Conservation (phyloP, 208 protist genomes). For the Crithidia brevicula region DNA sequence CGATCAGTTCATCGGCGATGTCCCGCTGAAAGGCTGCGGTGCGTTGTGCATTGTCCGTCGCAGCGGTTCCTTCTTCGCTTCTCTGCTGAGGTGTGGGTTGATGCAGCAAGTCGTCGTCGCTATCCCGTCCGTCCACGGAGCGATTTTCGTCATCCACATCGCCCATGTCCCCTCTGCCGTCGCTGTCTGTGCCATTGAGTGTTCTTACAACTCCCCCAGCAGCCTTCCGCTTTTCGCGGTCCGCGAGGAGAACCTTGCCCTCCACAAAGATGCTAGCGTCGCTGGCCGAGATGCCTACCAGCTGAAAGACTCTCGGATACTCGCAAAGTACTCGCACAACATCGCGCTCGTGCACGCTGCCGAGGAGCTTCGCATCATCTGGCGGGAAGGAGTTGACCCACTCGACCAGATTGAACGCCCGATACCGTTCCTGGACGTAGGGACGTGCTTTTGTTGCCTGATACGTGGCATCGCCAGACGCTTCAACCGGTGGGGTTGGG, state of each 20-base stretch:
- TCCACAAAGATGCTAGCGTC: slow-evolving; percentile 58
- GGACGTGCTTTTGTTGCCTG: slow-evolving; percentile 5
- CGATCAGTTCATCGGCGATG: slow-evolving; percentile 32
- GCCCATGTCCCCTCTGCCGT: background rate
- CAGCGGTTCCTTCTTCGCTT: background rate
- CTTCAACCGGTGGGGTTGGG: slow-evolving; percentile 15
- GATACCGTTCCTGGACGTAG: slow-evolving; percentile 46
- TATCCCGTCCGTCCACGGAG: slow-evolving; percentile 2
- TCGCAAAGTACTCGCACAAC: slow-evolving; percentile 54
- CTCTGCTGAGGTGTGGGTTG: too few relatives aligned
- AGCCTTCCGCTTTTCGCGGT: background rate
- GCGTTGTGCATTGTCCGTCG: background rate
- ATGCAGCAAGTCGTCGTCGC: background rate
- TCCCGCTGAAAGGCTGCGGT: slow-evolving; percentile 15
- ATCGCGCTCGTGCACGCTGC: slow-evolving; percentile 43
- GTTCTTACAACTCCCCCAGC: background rate
- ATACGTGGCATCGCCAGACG: background rate
- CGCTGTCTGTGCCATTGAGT: background rate
- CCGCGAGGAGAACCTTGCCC: slow-evolving; percentile 14
- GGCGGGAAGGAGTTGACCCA: slow-evolving; percentile 78
- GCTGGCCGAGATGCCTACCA: slow-evolving; percentile 51
- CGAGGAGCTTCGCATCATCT: slow-evolving; percentile 66
- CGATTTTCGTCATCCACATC: background rate
- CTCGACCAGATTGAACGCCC: slow-evolving; percentile 47
- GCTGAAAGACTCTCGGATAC: slow-evolving; percentile 80